phyloP scores from a whole-genome alignment of 169 alveolate species.

The Eimeria brunetti region DNA sequence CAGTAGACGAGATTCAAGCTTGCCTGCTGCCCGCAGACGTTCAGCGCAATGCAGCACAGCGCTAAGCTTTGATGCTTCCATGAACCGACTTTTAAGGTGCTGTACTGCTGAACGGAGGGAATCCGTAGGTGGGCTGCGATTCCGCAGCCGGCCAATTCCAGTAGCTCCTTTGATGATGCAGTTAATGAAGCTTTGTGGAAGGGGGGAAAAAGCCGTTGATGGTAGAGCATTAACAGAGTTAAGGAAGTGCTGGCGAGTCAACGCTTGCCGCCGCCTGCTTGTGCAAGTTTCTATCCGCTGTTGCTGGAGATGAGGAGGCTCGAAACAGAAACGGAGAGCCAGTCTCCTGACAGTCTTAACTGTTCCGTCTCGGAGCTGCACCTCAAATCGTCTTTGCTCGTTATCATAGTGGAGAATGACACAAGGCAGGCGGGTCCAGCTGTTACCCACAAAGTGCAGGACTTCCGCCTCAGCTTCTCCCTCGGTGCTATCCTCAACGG shows the following conservation, averaged over 20 bases:
- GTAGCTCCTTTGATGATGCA: constrained; percentile 53
- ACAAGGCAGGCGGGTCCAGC: constrained; percentile 65
- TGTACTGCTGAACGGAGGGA: constrained; percentile 23
- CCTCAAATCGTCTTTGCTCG: constrained; percentile 26
- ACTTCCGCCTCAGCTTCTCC: constrained; percentile 70
- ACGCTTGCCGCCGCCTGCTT: constrained; percentile 55
- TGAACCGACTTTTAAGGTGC: constrained; percentile 41
- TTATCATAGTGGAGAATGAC: constrained; percentile 26
- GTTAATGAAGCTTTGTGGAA: constrained; percentile 1
- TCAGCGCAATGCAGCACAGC: constrained; percentile 60
- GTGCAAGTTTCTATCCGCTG: constrained; percentile 54
- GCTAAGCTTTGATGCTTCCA: constrained; percentile 52
- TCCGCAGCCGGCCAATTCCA: constrained; percentile 37
- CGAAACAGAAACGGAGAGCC: constrained; percentile 63
- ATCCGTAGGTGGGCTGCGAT: not conserved
- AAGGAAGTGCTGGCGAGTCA: constrained; percentile 56
- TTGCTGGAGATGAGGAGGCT: constrained; percentile 54
- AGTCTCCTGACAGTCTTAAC: constrained; percentile 56
- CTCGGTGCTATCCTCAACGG: not conserved
- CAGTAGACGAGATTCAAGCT: constrained; percentile 20
- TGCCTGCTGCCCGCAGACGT: constrained; percentile 32
- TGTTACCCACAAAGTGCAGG: constrained; percentile 63
- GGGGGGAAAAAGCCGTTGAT: constrained; percentile 62
- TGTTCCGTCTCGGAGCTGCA: constrained; percentile 68
- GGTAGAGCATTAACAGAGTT: constrained; percentile 49